These are phyloP conservation scores for Hypoxylon lenormandii DNA, from an alignment of 495 filamentous ascomycete genomes.

Conservation along the genomic window DNA sequence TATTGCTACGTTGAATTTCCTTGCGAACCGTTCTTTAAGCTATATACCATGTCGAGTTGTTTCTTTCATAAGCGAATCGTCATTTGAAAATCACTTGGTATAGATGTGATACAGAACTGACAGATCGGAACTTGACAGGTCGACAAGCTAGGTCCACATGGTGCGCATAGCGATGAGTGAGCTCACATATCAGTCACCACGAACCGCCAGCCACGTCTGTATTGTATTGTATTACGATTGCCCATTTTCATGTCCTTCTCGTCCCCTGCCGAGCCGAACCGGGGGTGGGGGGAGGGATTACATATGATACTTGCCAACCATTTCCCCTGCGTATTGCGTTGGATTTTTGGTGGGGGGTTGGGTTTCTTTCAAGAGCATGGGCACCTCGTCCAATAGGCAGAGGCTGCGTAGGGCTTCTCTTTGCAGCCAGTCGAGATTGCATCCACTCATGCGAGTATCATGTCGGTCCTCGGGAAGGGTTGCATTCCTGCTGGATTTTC, in stretches of 20 bases:
- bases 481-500: slow-evolving; percentile 25
- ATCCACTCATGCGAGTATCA: slow-evolving; percentile 24
- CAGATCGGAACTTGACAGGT: not conserved
- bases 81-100: not conserved
- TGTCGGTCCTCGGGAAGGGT: slow-evolving; percentile 12
- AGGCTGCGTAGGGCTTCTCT: slow-evolving; percentile 2
- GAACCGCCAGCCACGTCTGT: slow-evolving; percentile 9
- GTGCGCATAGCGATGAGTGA: not conserved
- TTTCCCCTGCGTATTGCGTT: slow-evolving; percentile 38
- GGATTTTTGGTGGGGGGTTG: slow-evolving; percentile 5
- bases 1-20: too few relatives aligned
- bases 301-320: slow-evolving; percentile 16
- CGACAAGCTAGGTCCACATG: too few relatives aligned
- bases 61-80: not conserved
- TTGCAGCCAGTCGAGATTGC: slow-evolving; percentile 23
- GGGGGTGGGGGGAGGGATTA: slow-evolving; percentile 21
- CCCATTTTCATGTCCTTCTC: slow-evolving; percentile 5
- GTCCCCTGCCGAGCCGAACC: slow-evolving; percentile 32
- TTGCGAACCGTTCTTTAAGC: too few relatives aligned
- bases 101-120: not conserved
- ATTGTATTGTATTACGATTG: slow-evolving; percentile 5
- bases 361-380: not conserved
- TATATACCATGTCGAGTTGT: not conserved
- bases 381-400: slow-evolving; percentile 27
- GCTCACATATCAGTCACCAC: not conserved